Evolutionary conservation across 306 rosid genomes (phyloP).

Genomic region (Prunus campanulata): DNA sequence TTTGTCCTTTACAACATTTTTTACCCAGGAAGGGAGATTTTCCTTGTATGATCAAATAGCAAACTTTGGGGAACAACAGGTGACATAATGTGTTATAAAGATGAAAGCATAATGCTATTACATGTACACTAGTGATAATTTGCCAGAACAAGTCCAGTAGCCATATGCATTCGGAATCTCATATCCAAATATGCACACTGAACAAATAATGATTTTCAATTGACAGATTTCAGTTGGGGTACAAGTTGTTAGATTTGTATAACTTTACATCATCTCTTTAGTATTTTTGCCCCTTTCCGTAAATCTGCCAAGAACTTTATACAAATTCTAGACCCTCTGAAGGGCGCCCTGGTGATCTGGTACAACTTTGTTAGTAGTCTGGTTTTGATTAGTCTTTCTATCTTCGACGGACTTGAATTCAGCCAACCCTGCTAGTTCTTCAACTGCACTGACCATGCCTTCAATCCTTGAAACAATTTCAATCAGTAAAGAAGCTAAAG

Average conservation of each 20-base stretch:
- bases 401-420: conserved; percentile 10
- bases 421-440: conserved; percentile 53
- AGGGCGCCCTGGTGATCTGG: conserved; percentile 9
- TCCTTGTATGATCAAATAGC: conserved; percentile 15
- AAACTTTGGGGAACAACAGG: conserved; percentile 6
- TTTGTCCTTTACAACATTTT: no score
- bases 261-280: conserved; percentile 1
- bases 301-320: conserved; percentile 2
- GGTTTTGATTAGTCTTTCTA: conserved; percentile 18
- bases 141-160: background rate
- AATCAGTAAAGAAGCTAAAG: conserved; percentile 52
- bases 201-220: background rate
- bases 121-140: background rate
- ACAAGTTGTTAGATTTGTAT: conserved; percentile 5
- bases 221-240: background rate
- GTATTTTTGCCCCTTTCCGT: background rate
- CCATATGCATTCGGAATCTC: background rate
- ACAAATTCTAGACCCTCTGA: conserved; percentile 19
- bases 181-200: background rate
- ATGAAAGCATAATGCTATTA: background rate
- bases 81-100: background rate
- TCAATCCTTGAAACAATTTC: conserved; percentile 59
- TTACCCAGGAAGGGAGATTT: no score
- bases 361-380: background rate
- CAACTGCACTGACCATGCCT: conserved; percentile 51